Percentiles rank a stretch among this genome's conserved stretches.
Conservation (phyloP, 2,329 filamentous ascomycete genomes). For the Stenocarpella maydis region DNA sequence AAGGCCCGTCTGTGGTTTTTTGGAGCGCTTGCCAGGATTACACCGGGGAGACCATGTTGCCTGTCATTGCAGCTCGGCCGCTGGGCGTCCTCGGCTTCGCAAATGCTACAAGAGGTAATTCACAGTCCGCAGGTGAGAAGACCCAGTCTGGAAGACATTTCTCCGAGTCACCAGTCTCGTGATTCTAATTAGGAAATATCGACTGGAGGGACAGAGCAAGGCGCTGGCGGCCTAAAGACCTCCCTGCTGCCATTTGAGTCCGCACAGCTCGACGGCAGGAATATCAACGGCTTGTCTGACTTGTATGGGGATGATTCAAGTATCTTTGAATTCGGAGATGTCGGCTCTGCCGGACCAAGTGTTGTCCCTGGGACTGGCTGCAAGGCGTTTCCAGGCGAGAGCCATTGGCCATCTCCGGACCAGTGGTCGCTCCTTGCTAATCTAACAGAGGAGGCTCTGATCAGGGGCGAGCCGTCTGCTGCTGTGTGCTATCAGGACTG, state of each 20-base stretch:
- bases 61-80: background rate
- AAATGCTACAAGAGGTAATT: background rate
- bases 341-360: background rate
- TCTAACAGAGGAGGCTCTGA: conserved; percentile 59
- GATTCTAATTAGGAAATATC: background rate
- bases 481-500: conserved; percentile 58
- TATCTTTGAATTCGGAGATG: conserved; percentile 8
- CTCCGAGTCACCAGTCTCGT: too few relatives aligned
- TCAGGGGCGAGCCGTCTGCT: conserved; percentile 61
- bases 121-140: background rate
- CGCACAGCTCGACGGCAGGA: conserved; percentile 15
- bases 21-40: background rate
- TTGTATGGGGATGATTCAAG: conserved; percentile 1
- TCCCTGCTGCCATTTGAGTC: conserved; percentile 4
- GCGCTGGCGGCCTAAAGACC: background rate
- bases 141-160: too few relatives aligned
- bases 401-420: conserved; percentile 57
- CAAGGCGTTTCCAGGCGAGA: conserved; percentile 53
- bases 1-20: background rate
- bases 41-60: background rate
- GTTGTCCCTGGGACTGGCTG: conserved; percentile 22
- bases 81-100: background rate
- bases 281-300: background rate
- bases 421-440: conserved; percentile 61
- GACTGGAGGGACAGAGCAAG: background rate